These are phyloP conservation scores for Eutrema japonicum DNA, from an alignment of 345 rosid genomes.

Conservation along the genomic window DNA sequence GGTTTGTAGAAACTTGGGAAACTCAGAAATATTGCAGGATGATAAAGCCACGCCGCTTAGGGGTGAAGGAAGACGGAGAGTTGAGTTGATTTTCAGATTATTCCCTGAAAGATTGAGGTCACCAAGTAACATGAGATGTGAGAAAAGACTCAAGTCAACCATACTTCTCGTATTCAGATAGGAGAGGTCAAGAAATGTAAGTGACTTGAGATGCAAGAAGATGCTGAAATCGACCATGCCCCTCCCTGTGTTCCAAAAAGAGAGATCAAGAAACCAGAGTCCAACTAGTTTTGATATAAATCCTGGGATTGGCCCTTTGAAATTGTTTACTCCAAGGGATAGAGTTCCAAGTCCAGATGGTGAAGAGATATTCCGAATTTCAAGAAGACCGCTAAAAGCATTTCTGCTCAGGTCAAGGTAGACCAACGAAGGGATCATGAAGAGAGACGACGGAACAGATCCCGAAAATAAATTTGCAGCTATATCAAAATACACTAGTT, in stretches of 20 bases:
- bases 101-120: not conserved
- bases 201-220: slow-evolving; percentile 31
- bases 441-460: slow-evolving; percentile 7
- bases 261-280: not conserved
- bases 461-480: not conserved
- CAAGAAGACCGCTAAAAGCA: slow-evolving; percentile 22
- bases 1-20: slow-evolving; percentile 39
- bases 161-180: not conserved
- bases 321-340: slow-evolving; percentile 32
- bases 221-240: slow-evolving; percentile 17
- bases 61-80: not conserved
- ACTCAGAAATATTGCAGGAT: slow-evolving; percentile 22
- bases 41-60: not conserved
- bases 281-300: slow-evolving; percentile 27
- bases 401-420: not conserved
- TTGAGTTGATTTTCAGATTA: not conserved
- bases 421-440: slow-evolving; percentile 29
- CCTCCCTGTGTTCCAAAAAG: not conserved
- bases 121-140: not conserved
- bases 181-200: not conserved
- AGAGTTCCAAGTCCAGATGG: not conserved
- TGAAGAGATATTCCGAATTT: slow-evolving; percentile 24
- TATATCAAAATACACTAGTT: not conserved
- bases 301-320: slow-evolving; percentile 36
- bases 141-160: not conserved